Base-by-base conservation (phyloP, 139 green algal genomes). In the Chlorella sp. region DNA sequence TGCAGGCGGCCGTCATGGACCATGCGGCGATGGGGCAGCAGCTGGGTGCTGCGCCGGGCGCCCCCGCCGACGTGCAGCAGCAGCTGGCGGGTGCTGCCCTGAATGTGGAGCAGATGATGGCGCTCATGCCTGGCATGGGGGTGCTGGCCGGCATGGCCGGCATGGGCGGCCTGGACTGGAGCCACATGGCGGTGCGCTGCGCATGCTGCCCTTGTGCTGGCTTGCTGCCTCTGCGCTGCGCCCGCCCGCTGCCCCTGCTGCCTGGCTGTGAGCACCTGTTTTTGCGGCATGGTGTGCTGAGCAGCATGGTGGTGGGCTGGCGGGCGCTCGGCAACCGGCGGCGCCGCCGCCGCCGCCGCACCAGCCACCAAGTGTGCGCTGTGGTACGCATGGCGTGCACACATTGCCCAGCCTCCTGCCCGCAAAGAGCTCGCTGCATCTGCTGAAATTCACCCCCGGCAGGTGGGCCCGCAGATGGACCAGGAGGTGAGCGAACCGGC, bases 131-230 rank as follows among this genome's bases (percentile, higher is more conserved):
- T 2, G 64, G 64, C 39, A 34, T 75, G 63, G 39, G 74, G 13
- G 78, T 41, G 44, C 25, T 74, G 62, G 79, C 64, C 28, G 44
- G 41, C 47, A 71, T 60, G 51, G 51, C 51, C 51, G 51, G 64
- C 39, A 34, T 75, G 63, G 39, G 74, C 15, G 78, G 62, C 44
- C 25, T 74, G 39, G 79, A 75, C 57, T 63, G 41, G 70, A 71
- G 60, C 81, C 68, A 70, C 41, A 47, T 86, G 81, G 74, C 81
- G 57, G 39, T 86, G 60, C 20, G 60, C 26, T 3, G 21, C n/a
- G 0, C 26, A 26, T 2, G 79, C 30, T 26, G n/a, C 18, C 7
- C 47, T 4, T 67, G 28, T 0, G 4, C 30, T 30, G 51, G n/a
- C 4, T 36, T 39, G 65, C 65, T 41, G n/a, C 30, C n/a, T 25